Evolutionary conservation across 2,329 filamentous ascomycete genomes (phyloP), one percentile per base, ranked within the genome.

Genomic region (Pezicula radicicola): DNA sequence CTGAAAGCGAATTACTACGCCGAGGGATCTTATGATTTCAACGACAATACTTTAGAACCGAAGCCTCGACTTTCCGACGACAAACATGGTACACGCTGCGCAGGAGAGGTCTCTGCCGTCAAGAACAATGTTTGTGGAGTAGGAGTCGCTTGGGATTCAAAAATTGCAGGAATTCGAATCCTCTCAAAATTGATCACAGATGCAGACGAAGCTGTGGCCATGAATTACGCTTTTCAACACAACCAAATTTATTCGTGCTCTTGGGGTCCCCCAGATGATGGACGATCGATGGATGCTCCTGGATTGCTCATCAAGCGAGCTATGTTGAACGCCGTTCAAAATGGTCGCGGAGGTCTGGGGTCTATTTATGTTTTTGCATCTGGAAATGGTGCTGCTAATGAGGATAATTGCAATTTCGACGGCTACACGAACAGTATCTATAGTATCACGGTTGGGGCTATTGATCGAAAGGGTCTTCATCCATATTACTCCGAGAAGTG

Each of bases 381-480:
- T 59, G 94, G 94, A 53, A 99, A 99, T 66, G 94, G 94, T 52
- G 95, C 93, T 9, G 76, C 78, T 3, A 83, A 77, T 58, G 92
- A 89, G 44, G 94, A 99, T 69, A 97, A 99, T 72, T 99, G 94
- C 79, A 99, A 99, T 69, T 99, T 99, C 68, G 94, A 99, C 67
- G 94, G 94, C 37, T 99, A 99, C 72, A 99, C 94, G 54, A 99
- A 99, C 75, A 97, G 92, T 67, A 99, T 99, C 63, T 99, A 97
- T 78, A 97, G 91, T 68, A 94, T 99, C 62, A 96, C 92, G 0
- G 91, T 99, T 16, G 94, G 94, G 36, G 93, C 93, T 33, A 87
- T 99, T 56, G 92, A 97, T 68, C 81, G 90, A 53, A 84, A 88
- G 60, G 92, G 93, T 37, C 72, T 81, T n/a, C 93, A 97, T 66